Evolutionary conservation across 345 rosid genomes (phyloP).

Genomic region (Laguncularia racemosa): DNA sequence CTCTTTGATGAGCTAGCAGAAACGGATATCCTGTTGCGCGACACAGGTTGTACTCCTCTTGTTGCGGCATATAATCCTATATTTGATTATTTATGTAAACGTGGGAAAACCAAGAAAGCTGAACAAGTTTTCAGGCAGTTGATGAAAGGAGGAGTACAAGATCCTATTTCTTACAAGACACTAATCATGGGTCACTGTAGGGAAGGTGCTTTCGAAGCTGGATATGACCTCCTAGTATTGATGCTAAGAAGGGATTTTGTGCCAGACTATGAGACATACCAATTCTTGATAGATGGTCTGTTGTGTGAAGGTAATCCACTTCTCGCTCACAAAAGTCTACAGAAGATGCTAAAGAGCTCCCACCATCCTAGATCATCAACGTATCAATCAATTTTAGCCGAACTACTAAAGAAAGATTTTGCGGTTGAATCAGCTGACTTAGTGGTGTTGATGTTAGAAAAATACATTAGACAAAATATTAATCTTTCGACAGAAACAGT

Average conservation of each 20-base stretch:
- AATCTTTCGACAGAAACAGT: conserved; percentile 50
- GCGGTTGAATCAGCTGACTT: conserved; percentile 47
- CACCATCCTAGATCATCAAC: conserved; percentile 50
- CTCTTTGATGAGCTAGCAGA: conserved; percentile 49
- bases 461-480: conserved; percentile 42
- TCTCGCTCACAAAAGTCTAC: conserved; percentile 49
- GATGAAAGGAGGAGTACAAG: conserved; percentile 73
- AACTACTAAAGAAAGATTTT: conserved; percentile 40
- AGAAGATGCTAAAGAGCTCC: conserved; percentile 68
- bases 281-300: conserved; percentile 48
- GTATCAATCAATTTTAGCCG: conserved; percentile 49
- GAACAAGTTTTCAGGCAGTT: conserved; percentile 72
- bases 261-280: conserved; percentile 58
- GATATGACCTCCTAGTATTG: conserved; percentile 52
- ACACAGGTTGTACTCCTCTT: conserved; percentile 51
- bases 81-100: conserved; percentile 59
- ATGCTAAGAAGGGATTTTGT: conserved; percentile 64
- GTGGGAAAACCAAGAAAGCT: conserved; percentile 60
- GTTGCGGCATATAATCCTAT: conserved; percentile 77
- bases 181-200: conserved; percentile 68
- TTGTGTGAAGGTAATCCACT: conserved; percentile 47
- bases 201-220: conserved; percentile 55
- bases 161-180: conserved; percentile 59
- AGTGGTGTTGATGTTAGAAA: conserved; percentile 52
- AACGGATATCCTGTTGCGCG: conserved; percentile 36